Evolutionary conservation across 164 flowering plant species (phyloP), one percentile per base, ranked within the genome.

Genomic region (Malania oleifera): DNA sequence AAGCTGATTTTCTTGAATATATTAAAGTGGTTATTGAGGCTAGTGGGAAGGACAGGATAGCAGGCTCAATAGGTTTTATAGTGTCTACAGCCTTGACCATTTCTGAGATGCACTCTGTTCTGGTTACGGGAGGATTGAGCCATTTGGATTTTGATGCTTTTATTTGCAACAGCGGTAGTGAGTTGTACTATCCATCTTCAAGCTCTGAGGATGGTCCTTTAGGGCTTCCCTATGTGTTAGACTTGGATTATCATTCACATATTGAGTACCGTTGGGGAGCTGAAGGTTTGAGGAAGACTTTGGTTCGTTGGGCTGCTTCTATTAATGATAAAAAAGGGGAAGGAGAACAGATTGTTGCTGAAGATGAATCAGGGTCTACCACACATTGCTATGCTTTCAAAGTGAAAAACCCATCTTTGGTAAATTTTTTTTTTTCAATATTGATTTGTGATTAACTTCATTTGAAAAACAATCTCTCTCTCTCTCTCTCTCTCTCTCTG

Each of bases 201-300:
- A 79, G 67, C 64, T 57, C 83, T 15, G 97, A 85, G 34, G 89
- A 78, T 25, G 67, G 73, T 38, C 82, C 84, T 18, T 24, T 19
- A 14, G 53, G 53, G 53, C 29, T 50, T 24, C 53, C 53, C 8
- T 85, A 81, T 64, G 82, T 73, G 43, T 73, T 78, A 60, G 99
- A 95, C 72, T 70, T 68, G 24, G 85, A 91, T 80, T 95, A 91
- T 65, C 85, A 79, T 67, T 79, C 84, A 8, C 99, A 95, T 48
- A 85, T 91, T 56, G 98, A 89, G 56, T 91, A 95, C 37, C 85
- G 96, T 0, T 95, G 99, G 96, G 98, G 96, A 54, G 95, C 89
- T 62, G 96, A 87, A 57, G 87, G 90, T 18, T 69, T 95, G 71
- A 82, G 98, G 76, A 89, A 77, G 75, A 87, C 91, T 52, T 59